phyloP scores from a whole-genome alignment of 2,329 filamentous ascomycete species.

The Tolypocladium amazonense region DNA sequence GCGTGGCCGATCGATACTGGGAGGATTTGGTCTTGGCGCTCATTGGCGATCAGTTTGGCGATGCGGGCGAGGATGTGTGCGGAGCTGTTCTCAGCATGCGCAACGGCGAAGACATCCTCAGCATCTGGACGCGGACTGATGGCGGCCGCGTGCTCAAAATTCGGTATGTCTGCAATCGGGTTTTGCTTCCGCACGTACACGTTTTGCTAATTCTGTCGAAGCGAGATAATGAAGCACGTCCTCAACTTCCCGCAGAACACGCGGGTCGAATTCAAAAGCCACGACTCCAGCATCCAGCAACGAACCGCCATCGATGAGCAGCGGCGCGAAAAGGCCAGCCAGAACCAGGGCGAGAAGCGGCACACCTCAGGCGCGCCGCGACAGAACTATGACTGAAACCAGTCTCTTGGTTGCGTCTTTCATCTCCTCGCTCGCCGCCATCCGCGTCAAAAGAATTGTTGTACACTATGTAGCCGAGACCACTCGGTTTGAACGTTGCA shows the following conservation, averaged over 20 bases:
- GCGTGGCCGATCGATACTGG: conserved; percentile 93
- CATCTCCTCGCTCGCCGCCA: neutral
- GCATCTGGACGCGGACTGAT: conserved; percentile 93
- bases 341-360: conserved; percentile 33
- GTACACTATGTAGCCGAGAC: conserved; percentile 2
- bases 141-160: conserved; percentile 94
- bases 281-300: conserved; percentile 92
- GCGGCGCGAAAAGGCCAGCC: conserved; percentile 67
- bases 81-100: conserved; percentile 89
- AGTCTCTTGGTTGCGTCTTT: neutral
- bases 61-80: conserved; percentile 88
- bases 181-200: neutral
- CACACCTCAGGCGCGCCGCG: conserved; percentile 18
- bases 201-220: conserved; percentile 25
- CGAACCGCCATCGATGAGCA: conserved; percentile 83
- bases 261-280: conserved; percentile 87
- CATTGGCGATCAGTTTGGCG: conserved; percentile 86
- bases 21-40: conserved; percentile 86
- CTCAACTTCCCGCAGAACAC: conserved; percentile 81
- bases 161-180: conserved; percentile 49
- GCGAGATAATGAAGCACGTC: conserved; percentile 88
- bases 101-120: conserved; percentile 93
- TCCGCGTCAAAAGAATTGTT: neutral
- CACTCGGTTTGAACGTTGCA: neutral
- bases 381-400: conserved; percentile 19